Base-by-base conservation (phyloP, 768 basidiomycete genomes). In the Phylloporus arenicola region DNA sequence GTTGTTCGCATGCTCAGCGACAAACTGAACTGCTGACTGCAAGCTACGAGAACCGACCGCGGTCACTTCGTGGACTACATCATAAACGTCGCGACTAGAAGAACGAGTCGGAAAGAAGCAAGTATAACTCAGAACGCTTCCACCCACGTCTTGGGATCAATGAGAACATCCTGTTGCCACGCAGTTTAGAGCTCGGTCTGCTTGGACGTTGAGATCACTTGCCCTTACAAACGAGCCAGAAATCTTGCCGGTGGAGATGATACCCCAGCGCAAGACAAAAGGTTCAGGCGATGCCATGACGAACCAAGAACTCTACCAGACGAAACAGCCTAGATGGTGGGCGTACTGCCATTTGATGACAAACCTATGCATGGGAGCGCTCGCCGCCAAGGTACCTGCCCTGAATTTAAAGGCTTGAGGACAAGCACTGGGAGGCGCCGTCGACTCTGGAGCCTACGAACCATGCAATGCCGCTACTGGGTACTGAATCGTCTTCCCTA, bases 231-330 rank as follows among this genome's bases (percentile, higher is more conserved):
- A 93, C 11, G 64, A 66, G 27, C 71, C 71, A 9, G 89, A 82
- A 51, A 92, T 93, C 17, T 64, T 62, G 27, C 88, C 89, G 2
- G 90, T 91, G 12, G 89, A 88, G 54, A 95, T 85, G 56, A 93
- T 88, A 16, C 92, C 91, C 92, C 91, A 92, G 48, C 80, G 80
- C 47, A 91, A 66, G 16, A 70, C 71, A 42, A 74, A 68, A 1
- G 73, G 71, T 54, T 69, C 67, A 33, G 50, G n/a, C 42, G 56
- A 38, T 40, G 48, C 37, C 66, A 68, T 59, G 33, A 24, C 8
- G 10, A 51, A 11, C 37, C 33, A 19, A 6, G 44, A 22, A 7
- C 9, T 27, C 7, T 5, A 27, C 27, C 4, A 27, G 7, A 29
- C 27, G 9, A 4, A 30, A 30, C 29, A 30, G 29, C 11, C 29